These are phyloP conservation scores for Agaricales sp. DNA, from an alignment of 1,284 basidiomycete genomes.

Conservation along the genomic window DNA sequence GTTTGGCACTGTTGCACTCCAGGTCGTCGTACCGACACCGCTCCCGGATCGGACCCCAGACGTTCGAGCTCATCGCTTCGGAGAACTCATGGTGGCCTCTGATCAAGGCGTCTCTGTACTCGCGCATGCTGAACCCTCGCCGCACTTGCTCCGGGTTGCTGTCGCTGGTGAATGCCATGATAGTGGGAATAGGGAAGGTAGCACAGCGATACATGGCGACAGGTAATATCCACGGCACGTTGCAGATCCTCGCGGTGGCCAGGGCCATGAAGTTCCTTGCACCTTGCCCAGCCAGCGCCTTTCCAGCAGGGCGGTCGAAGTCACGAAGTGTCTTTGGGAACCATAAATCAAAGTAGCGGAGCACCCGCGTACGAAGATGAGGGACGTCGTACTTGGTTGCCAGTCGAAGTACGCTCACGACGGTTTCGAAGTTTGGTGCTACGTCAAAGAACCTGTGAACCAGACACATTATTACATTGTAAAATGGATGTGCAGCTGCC, in stretches of 20 bases:
- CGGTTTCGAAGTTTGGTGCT: background rate
- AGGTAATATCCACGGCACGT: background rate
- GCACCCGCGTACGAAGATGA: background rate
- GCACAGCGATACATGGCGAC: background rate
- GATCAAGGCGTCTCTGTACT: background rate
- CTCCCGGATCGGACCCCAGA: background rate
- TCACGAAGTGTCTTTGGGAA: background rate
- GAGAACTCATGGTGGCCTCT: background rate
- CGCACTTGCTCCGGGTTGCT: background rate
- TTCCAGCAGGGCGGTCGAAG: background rate
- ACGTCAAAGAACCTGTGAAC: background rate
- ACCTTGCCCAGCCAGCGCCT: background rate
- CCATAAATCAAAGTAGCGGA: background rate
- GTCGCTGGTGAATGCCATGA: background rate
- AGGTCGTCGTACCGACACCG: background rate
- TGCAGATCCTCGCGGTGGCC: background rate
- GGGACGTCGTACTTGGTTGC: background rate
- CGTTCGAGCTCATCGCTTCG: background rate
- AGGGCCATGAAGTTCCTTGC: background rate
- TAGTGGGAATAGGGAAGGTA: background rate
- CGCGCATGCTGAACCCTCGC: background rate
- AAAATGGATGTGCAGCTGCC: too few relatives aligned
- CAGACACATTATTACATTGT: background rate
- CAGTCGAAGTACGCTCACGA: background rate
- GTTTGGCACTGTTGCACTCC: background rate